Conservation (phyloP, 2,329 filamentous ascomycete genomes). For the Phoma sp. region DNA sequence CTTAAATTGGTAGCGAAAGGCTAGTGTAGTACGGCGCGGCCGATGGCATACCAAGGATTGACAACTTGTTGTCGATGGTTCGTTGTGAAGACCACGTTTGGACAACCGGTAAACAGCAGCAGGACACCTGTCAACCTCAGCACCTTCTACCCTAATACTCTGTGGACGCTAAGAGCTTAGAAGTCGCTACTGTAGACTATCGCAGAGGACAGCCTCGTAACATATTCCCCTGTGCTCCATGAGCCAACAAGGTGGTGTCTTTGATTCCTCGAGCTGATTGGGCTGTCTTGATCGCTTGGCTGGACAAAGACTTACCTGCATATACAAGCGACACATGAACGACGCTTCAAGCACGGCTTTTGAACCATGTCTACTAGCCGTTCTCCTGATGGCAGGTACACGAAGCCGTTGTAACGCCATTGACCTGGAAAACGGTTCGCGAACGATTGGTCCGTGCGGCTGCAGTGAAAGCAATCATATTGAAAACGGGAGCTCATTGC, state of each 20-base stretch:
- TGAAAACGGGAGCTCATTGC: neutral
- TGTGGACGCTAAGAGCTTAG: neutral
- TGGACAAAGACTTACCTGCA: neutral
- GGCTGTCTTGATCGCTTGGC: neutral
- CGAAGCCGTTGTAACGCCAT: constrained; percentile 37
- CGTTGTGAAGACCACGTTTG: constrained; percentile 3
- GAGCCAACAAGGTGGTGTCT: neutral
- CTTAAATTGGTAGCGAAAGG: constrained; percentile 38
- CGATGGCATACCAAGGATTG: constrained; percentile 35
- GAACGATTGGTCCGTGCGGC: constrained; percentile 47
- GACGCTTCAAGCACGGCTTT: constrained; percentile 29
- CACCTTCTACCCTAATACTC: neutral
- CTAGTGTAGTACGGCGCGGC: constrained; percentile 41
- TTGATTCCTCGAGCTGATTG: neutral
- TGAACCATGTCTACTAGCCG: constrained; percentile 27
- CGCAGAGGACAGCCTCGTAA: neutral
- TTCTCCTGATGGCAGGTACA: constrained; percentile 32
- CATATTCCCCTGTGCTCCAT: neutral
- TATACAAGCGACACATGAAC: neutral
- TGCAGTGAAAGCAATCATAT: constrained; percentile 32
- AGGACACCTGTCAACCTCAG: neutral
- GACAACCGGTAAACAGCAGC: constrained; percentile 1
- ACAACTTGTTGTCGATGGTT: constrained; percentile 11
- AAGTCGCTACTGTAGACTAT: neutral
- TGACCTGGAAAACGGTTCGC: constrained; percentile 29